phyloP scores from a whole-genome alignment of 441 rosid species.

The Eutrema salsugineum region DNA sequence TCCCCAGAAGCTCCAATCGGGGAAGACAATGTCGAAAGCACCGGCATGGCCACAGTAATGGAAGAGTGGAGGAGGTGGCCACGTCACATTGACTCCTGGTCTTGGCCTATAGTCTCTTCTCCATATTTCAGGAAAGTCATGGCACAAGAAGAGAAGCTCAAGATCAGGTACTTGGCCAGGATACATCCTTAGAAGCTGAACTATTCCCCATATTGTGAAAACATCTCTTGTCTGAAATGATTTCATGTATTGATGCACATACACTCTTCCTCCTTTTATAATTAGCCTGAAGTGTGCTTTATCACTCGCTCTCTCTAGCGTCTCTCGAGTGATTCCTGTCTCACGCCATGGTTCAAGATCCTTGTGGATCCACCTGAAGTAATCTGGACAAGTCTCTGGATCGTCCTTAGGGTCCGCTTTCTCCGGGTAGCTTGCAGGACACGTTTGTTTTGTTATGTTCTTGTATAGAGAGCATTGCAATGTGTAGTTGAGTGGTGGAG shows the following conservation, averaged over 20 bases:
- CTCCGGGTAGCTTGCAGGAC: slow-evolving; percentile 15
- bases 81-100: slow-evolving; percentile 16
- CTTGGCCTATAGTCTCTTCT: slow-evolving; percentile 20
- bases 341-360: slow-evolving; percentile 48
- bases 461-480: slow-evolving; percentile 11
- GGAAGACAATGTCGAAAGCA: slow-evolving; percentile 40
- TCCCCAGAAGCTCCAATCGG: slow-evolving; percentile 69
- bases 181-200: slow-evolving; percentile 52
- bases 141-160: slow-evolving; percentile 45
- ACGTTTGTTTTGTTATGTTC: slow-evolving; percentile 5
- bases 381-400: slow-evolving; percentile 35
- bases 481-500: background rate
- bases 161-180: slow-evolving; percentile 52
- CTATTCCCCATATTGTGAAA: slow-evolving; percentile 51
- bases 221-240: slow-evolving; percentile 41
- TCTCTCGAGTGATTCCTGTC: slow-evolving; percentile 43
- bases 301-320: slow-evolving; percentile 33
- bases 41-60: slow-evolving; percentile 36
- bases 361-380: slow-evolving; percentile 57
- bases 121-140: slow-evolving; percentile 33
- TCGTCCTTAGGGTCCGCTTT: background rate
- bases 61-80: slow-evolving; percentile 45
- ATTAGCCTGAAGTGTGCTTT: slow-evolving; percentile 44
- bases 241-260: slow-evolving; percentile 37
- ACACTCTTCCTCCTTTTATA: slow-evolving; percentile 39